Evolutionary conservation across 768 basidiomycete species (phyloP).

Genomic region (Mycena filopes): DNA sequence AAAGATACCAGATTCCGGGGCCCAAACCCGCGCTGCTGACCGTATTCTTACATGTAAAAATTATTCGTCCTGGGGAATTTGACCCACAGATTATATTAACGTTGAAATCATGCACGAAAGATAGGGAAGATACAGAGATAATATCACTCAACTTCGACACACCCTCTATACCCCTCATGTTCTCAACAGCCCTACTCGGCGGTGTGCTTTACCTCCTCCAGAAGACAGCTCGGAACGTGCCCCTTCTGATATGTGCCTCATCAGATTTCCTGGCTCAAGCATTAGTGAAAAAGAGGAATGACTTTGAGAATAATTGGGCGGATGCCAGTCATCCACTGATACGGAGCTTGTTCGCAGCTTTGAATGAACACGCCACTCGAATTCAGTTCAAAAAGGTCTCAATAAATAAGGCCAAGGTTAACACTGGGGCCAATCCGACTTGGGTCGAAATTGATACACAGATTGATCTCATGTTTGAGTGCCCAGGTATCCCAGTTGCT

Average conservation of each 20-base stretch:
- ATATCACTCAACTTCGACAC: background rate
- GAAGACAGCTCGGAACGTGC: background rate
- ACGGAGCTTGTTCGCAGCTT: no score
- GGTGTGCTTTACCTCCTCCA: background rate
- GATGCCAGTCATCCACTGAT: no score
- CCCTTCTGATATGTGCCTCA: background rate
- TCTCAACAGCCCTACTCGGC: background rate
- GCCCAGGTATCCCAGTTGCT: background rate
- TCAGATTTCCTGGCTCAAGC: background rate
- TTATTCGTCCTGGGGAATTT: background rate
- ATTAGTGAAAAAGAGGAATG: background rate
- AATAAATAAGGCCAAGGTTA: background rate
- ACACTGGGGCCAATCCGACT: background rate
- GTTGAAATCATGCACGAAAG: background rate
- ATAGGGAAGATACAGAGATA: background rate
- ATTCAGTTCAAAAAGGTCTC: background rate
- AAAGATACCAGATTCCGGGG: background rate
- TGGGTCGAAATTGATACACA: background rate
- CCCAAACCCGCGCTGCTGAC: background rate
- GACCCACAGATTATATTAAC: background rate
- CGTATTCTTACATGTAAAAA: background rate
- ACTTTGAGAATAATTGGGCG: background rate
- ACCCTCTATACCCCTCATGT: background rate
- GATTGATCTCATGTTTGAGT: background rate
- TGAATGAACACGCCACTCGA: background rate